Base-by-base conservation (phyloP, 805 yeast genomes). In the Citeromyces nyonsensis region DNA sequence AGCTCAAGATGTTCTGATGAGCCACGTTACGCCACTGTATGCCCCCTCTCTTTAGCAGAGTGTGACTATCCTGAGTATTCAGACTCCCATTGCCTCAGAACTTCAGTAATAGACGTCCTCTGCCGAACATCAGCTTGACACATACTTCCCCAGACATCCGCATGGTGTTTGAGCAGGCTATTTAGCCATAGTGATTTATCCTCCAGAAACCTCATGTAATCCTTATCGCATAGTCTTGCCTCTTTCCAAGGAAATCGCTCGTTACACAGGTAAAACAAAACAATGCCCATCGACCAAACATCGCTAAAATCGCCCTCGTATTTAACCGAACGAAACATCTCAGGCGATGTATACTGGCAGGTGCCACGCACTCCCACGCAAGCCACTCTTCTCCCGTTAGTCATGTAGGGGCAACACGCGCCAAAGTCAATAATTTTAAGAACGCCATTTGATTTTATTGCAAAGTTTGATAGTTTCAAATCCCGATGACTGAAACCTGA, bases 391-490 rank as follows among this genome's bases (percentile, higher is more conserved):
- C 34, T n/a, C 33, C 26, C 4, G 44, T 49, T 8, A 25, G 24
- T 24, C 15, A 8, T 4, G 38, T 37, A 5, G 71, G 62, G 1
- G 67, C 56, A 4, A 13, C 29, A 14, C 7, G 22, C 18, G 20
- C 73, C 73, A 44, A 66, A 69, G 48, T 69, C 76, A 24, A 69
- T 61, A 12, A 69, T 38, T 41, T 67, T 68, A 28, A 66, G 39
- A 2, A 35, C 30, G 0, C 56, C 56, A 10, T 37, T 29, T 1
- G 12, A 14, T 29, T 43, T 52, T 13, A 66, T 31, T 24, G 66
- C 55, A 30, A 67, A 40, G 38, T 69, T 69, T 18, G 57, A 66
- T 15, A 62, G 49, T 44, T 69, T 69, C 33, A 69, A 42, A 46
- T 69, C 76, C 27, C 74, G 49, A 42, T 69, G 75, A 36, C 64